Percentiles rank a stretch among this genome's conserved stretches.
Evolutionary conservation across 768 basidiomycete species (phyloP).

Genomic region (Leccinum disarticulatum): DNA sequence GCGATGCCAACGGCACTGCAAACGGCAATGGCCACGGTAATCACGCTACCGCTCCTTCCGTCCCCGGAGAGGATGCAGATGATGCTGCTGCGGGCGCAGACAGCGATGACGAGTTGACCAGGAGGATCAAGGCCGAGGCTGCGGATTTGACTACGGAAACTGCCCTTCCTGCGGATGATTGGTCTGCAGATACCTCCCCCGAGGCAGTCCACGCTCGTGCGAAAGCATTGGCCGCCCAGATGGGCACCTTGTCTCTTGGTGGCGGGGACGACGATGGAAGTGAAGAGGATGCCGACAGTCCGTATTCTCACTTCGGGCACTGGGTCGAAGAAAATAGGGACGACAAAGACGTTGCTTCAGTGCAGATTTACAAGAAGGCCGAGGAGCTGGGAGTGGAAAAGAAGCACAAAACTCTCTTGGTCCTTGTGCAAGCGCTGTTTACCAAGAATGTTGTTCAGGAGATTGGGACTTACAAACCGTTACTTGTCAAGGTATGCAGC

Average conservation of each 20-base stretch:
- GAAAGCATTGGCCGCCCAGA: constrained; percentile 59
- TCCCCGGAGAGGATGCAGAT: constrained; percentile 41
- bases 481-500: constrained; percentile 66
- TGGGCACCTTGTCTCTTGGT: constrained; percentile 52
- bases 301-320: constrained; percentile 76
- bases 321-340: constrained; percentile 80
- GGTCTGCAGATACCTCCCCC: constrained; percentile 90
- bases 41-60: constrained; percentile 37
- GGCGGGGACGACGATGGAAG: constrained; percentile 82
- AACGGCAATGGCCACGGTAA: constrained; percentile 50
- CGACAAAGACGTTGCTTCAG: constrained; percentile 35
- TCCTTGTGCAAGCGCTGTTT: constrained; percentile 84
- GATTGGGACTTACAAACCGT: constrained; percentile 59
- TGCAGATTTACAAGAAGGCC: constrained; percentile 83
- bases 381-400: constrained; percentile 91
- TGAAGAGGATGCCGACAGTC: constrained; percentile 84
- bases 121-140: constrained; percentile 89
- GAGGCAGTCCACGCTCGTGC: constrained; percentile 86
- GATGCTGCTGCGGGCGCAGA: constrained; percentile 54
- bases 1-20: constrained; percentile 54
- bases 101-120: constrained; percentile 85
- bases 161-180: constrained; percentile 67
- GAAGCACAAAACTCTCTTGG: constrained; percentile 88
- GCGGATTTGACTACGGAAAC: constrained; percentile 68
- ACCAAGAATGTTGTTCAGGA: constrained; percentile 67